Evolutionary conservation across 805 yeast genomes (phyloP).

Genomic region (Cyberlindnera lachancei): DNA sequence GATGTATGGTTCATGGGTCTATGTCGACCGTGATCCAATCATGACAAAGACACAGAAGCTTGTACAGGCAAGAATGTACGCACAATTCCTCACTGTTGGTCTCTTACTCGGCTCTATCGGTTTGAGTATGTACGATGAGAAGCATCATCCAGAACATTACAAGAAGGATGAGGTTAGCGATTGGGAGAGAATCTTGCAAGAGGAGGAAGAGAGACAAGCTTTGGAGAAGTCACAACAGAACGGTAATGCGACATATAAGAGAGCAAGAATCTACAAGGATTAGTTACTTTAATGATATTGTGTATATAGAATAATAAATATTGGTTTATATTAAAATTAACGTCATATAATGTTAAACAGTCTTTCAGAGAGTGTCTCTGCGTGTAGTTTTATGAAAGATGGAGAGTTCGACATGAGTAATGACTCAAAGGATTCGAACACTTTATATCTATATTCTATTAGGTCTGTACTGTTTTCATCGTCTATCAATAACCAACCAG

Average conservation of each 20-base stretch:
- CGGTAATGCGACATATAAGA: constrained; percentile 21
- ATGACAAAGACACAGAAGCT: constrained; percentile 74
- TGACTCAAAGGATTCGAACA: too few relatives aligned
- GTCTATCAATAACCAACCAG: not conserved
- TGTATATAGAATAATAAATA: too few relatives aligned
- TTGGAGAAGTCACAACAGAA: constrained; percentile 14
- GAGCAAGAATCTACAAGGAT: constrained; percentile 29
- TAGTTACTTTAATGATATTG: constrained; percentile 3
- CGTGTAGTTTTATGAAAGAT: too few relatives aligned
- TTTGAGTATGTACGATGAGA: constrained; percentile 56
- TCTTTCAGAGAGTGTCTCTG: too few relatives aligned
- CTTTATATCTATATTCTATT: not conserved
- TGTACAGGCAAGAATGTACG: constrained; percentile 87
- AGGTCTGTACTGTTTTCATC: not conserved
- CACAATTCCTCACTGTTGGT: constrained; percentile 73
- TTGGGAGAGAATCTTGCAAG: constrained; percentile 42
- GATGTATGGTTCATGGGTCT: constrained; percentile 70
- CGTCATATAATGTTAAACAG: too few relatives aligned
- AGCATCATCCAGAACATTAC: constrained; percentile 36
- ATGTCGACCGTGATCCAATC: constrained; percentile 64
- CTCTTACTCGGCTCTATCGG: constrained; percentile 64
- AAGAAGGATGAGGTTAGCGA: constrained; percentile 28
- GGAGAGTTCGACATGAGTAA: too few relatives aligned
- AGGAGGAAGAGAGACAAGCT: constrained; percentile 31
- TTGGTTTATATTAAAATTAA: too few relatives aligned